Evolutionary conservation across 257 asterid species (phyloP).

Genomic region (Solanum dulcamara): DNA sequence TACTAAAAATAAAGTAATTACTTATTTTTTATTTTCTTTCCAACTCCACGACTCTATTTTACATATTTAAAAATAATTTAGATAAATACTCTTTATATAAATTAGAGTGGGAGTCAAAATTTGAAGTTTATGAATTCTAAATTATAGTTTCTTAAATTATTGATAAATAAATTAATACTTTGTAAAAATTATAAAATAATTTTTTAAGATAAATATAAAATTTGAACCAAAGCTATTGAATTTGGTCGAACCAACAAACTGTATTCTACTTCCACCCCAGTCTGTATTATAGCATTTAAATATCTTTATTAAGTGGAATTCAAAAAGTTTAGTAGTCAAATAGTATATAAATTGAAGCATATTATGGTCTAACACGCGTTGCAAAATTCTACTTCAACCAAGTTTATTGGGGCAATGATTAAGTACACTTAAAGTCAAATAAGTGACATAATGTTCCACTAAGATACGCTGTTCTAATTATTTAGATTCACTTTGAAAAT

Average conservation of each 20-base stretch:
- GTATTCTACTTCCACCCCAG: no score
- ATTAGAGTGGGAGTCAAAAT: no score
- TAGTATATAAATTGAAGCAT: not conserved
- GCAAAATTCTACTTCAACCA: not conserved
- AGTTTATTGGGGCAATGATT: no score
- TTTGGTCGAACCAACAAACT: no score
- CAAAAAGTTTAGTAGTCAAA: not conserved
- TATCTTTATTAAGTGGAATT: not conserved
- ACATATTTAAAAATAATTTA: not conserved
- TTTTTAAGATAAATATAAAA: no score
- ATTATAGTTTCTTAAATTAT: no score
- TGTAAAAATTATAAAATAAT: no score
- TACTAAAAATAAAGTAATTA: not conserved
- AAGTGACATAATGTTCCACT: no score
- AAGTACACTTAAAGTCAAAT: no score
- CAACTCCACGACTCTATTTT: not conserved
- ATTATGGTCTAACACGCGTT: not conserved
- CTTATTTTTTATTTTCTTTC: not conserved
- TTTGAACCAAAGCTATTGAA: no score
- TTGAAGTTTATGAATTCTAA: no score
- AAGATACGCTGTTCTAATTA: not conserved
- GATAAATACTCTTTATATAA: not conserved
- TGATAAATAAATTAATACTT: no score
- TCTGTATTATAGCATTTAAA: not conserved
- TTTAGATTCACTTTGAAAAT: not conserved